Evolutionary conservation across 345 rosid species (phyloP).

Genomic region (Arabidopsis suecica): DNA sequence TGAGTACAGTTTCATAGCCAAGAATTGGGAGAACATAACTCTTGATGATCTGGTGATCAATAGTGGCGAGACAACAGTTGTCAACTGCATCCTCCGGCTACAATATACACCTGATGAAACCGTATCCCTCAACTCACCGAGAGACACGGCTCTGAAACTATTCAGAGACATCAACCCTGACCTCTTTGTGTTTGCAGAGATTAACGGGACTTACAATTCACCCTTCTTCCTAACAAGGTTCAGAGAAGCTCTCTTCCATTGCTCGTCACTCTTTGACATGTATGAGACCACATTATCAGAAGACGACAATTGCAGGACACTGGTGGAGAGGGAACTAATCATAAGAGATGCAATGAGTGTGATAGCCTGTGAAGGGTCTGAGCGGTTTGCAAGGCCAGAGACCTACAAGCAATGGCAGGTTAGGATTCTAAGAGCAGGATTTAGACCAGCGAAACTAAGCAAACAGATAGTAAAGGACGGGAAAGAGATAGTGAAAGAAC

Average conservation of each 20-base stretch:
- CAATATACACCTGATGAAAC: conserved; percentile 76
- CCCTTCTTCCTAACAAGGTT: conserved; percentile 76
- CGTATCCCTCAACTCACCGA: conserved; percentile 52
- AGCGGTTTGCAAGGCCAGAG: conserved; percentile 76
- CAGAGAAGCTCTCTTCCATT: conserved; percentile 71
- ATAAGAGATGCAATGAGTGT: conserved; percentile 67
- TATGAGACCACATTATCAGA: conserved; percentile 53
- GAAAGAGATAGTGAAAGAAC: conserved; percentile 48
- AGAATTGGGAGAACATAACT: conserved; percentile 76
- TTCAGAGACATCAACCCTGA: conserved; percentile 65
- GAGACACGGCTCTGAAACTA: conserved; percentile 66
- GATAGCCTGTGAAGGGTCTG: conserved; percentile 72
- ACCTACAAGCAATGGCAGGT: conserved; percentile 81
- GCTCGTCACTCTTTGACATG: conserved; percentile 72
- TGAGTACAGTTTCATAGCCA: conserved; percentile 62
- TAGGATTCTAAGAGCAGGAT: conserved; percentile 61
- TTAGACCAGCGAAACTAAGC: conserved; percentile 60
- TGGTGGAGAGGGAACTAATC: conserved; percentile 64
- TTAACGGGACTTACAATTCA: conserved; percentile 67
- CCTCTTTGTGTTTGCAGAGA: conserved; percentile 63
- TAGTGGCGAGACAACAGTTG: conserved; percentile 60
- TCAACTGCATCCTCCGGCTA: conserved; percentile 61
- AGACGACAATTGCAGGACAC: conserved; percentile 59
- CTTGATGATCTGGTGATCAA: conserved; percentile 67
- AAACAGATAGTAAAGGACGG: conserved; percentile 55